Percentiles rank a stretch among this genome's conserved stretches.
phyloP scores from a whole-genome alignment of 495 filamentous ascomycete species.

The Penicillium cinerascens region DNA sequence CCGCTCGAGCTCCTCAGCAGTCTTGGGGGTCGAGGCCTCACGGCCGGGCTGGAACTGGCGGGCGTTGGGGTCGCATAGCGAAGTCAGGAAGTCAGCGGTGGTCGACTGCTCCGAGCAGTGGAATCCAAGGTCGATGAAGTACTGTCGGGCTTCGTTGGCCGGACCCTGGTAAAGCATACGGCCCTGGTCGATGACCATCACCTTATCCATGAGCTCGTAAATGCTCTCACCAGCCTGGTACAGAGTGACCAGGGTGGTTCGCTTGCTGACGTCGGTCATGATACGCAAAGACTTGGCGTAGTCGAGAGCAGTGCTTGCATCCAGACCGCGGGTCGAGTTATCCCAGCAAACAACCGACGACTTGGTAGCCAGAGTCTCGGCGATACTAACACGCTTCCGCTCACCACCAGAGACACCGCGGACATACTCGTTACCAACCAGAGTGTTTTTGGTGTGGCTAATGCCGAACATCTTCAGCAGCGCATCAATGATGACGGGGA shows the following conservation, averaged over 20 bases:
- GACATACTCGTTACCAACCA: constrained; percentile 80
- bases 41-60: constrained; percentile 61
- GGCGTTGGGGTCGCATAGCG: constrained; percentile 71
- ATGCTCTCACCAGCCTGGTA: constrained; percentile 84
- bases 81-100: constrained; percentile 72
- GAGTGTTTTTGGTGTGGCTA: constrained; percentile 74
- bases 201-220: constrained; percentile 78
- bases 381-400: constrained; percentile 68
- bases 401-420: constrained; percentile 72
- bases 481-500: constrained; percentile 62
- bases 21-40: constrained; percentile 59
- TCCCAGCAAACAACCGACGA: constrained; percentile 64
- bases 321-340: constrained; percentile 78
- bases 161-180: constrained; percentile 64
- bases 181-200: constrained; percentile 63
- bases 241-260: constrained; percentile 77
- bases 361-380: constrained; percentile 64
- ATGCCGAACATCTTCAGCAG: constrained; percentile 74
- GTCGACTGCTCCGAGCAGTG: constrained; percentile 64
- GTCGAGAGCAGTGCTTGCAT: constrained; percentile 75
- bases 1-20: constrained; percentile 59
- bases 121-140: constrained; percentile 69
- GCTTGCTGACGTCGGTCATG: constrained; percentile 78
- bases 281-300: constrained; percentile 73
- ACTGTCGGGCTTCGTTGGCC: constrained; percentile 58